These are phyloP conservation scores for Oldenlandia corymbosa DNA, from an alignment of 257 asterid genomes.

Conservation along the genomic window DNA sequence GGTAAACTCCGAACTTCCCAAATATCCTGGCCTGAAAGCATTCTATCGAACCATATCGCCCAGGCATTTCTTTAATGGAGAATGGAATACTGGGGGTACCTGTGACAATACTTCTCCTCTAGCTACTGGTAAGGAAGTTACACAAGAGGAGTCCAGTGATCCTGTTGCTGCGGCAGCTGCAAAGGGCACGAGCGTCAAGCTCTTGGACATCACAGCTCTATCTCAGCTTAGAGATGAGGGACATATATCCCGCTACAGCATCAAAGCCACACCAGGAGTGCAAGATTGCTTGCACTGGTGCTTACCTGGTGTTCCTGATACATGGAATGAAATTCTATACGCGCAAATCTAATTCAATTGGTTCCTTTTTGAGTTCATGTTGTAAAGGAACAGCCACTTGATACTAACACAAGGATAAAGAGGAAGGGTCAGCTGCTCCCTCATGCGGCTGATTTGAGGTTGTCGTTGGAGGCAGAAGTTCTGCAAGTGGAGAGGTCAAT, in stretches of 20 bases:
- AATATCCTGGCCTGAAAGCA: slow-evolving; percentile 59
- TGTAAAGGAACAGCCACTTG: not conserved
- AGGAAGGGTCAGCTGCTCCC: not conserved
- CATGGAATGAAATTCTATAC: slow-evolving; percentile 84
- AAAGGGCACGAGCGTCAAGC: slow-evolving; percentile 52
- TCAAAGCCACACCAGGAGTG: slow-evolving; percentile 67
- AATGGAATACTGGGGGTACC: slow-evolving; percentile 93
- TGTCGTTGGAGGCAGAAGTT: not conserved
- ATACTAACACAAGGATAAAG: not conserved
- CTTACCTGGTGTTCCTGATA: slow-evolving; percentile 87
- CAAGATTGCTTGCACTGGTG: slow-evolving; percentile 99
- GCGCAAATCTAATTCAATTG: slow-evolving; percentile 40
- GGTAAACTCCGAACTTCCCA: slow-evolving; percentile 69
- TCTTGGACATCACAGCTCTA: slow-evolving; percentile 64
- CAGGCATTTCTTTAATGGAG: slow-evolving; percentile 90
- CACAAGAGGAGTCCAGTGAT: slow-evolving; percentile 65
- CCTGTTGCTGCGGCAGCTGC: slow-evolving; percentile 65
- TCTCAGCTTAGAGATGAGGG: slow-evolving; percentile 92
- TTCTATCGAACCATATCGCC: slow-evolving; percentile 76
- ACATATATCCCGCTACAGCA: slow-evolving; percentile 84
- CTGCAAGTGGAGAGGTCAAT: not conserved
- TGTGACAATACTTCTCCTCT: slow-evolving; percentile 68
- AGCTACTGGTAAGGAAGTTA: slow-evolving; percentile 61
- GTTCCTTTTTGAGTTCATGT: not conserved
- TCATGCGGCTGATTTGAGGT: not conserved